phyloP scores from a whole-genome alignment of 306 rosid species.

The Ochetophila trinervis region DNA sequence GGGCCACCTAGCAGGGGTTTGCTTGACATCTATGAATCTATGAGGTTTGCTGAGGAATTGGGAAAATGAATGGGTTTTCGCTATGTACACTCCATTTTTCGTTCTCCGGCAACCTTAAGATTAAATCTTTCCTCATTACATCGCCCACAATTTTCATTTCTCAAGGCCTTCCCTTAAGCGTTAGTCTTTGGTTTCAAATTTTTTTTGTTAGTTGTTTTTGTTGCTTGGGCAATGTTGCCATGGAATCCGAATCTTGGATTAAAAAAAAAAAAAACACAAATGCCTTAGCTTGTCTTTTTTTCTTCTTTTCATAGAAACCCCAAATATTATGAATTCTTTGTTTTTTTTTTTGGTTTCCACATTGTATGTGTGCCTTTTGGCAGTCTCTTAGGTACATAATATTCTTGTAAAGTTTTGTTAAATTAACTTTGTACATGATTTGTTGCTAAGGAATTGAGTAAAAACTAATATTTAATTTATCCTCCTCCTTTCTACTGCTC shows the following conservation, averaged over 20 bases:
- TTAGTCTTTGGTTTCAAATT: conserved; percentile 30
- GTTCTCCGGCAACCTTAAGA: conserved; percentile 67
- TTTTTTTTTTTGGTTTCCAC: not conserved
- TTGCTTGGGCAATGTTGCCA: conserved; percentile 1
- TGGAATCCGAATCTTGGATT: conserved; percentile 11
- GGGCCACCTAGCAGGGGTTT: too few species aligned
- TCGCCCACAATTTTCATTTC: conserved; percentile 83
- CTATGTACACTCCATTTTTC: conserved; percentile 69
- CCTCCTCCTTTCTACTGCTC: too few species aligned
- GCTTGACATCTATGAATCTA: too few species aligned
- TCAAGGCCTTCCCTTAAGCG: conserved; percentile 80
- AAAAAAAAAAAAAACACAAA: not conserved
- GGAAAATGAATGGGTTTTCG: conserved; percentile 61
- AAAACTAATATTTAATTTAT: conserved; percentile 7
- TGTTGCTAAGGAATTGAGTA: conserved; percentile 28
- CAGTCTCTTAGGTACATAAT: not conserved
- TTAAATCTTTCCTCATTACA: conserved; percentile 69
- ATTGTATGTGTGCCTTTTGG: not conserved
- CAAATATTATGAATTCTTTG: too few species aligned
- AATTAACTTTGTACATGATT: not conserved
- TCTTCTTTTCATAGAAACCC: not conserved
- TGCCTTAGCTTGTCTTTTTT: not conserved
- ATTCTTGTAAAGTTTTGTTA: not conserved
- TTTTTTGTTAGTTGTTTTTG: not conserved
- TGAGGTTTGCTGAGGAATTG: too few species aligned